Evolutionary conservation across 352 stramenopile species (phyloP), one percentile per base, ranked within the genome.

Genomic region (Elongisporangium prolatum): DNA sequence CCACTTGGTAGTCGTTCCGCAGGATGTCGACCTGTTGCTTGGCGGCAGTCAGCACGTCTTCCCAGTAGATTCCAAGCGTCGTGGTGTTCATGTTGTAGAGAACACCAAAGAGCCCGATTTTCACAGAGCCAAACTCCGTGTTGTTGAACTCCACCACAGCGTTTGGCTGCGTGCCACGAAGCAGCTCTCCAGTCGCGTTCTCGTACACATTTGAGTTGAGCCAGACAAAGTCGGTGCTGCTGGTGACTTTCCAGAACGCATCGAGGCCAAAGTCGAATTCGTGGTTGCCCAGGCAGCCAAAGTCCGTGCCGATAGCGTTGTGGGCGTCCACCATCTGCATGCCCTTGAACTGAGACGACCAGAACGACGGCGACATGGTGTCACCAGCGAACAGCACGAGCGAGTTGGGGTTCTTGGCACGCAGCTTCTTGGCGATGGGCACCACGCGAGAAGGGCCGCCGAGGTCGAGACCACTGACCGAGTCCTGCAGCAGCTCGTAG

Each of bases 241-340:
- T 34, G 37, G 75, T 76, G 21, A 90, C 82, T 61, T 92, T 92
- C 34, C 82, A 59, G 57, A 92, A 90, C 44, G 70, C 83, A 6
- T 92, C 82, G 48, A 92, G 68, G 17, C 82, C 82, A 56, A 87
- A 92, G 56, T 92, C 82, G 51, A 90, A 92, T 57, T 92, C 82
- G 67, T 90, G 80, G 74, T 92, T 90, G 20, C 82, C 82, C 11
- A 92, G 64, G n/a, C 74, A 80, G 17, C 80, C 83, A 56, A 74
- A 89, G 68, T 92, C 83, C 22, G 90, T 64, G 14, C 78, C 80
- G 57, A 92, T 82, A 3, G 78, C 78, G 24, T 88, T 90, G 68
- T 92, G 80, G 2, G 83, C 80, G 40, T 86, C 74, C 9, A 86
- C 66, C 83, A 93, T 93, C 60, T 93, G 83, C 68, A 88, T 76